Conservation (phyloP, 2,329 filamentous ascomycete genomes). For the Talaromyces albobiverticillius region DNA sequence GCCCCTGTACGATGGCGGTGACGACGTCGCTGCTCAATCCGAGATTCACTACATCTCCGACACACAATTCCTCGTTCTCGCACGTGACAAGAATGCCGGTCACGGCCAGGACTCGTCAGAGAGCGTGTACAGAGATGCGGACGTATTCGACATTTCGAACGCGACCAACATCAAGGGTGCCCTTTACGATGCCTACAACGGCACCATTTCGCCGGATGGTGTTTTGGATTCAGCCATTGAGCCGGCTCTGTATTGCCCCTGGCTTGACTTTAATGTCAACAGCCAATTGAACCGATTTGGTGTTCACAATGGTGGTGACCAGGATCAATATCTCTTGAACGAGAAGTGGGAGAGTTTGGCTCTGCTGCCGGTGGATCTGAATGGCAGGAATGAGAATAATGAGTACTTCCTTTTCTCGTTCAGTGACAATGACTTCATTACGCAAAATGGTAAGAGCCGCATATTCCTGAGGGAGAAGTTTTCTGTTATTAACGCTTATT, state of each 20-base stretch:
- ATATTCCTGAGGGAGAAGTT: neutral
- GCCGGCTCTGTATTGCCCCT: conserved; percentile 62
- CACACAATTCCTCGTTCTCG: conserved; percentile 64
- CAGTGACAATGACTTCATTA: conserved; percentile 74
- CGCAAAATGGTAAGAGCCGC: conserved; percentile 62
- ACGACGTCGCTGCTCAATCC: conserved; percentile 62
- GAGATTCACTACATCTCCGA: conserved; percentile 64
- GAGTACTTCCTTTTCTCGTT: conserved; percentile 67
- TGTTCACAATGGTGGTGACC: conserved; percentile 64
- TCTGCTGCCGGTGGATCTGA: conserved; percentile 56
- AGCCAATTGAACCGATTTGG: conserved; percentile 63
- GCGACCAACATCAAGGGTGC: conserved; percentile 60
- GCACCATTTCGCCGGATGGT: conserved; percentile 51
- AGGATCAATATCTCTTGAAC: conserved; percentile 61
- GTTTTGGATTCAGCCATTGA: conserved; percentile 53
- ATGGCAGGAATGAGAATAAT: conserved; percentile 42
- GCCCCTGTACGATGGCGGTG: conserved; percentile 53
- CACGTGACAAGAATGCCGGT: conserved; percentile 62
- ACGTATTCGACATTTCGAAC: conserved; percentile 63
- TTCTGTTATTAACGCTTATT: neutral
- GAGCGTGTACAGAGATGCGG: conserved; percentile 65
- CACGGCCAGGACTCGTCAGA: conserved; percentile 53
- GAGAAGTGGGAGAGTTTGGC: conserved; percentile 78
- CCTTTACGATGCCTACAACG: conserved; percentile 35
- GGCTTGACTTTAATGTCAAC: conserved; percentile 67